A percentile compares a stretch with the other conserved stretches of the same genome.
Conservation (phyloP, 2,329 filamentous ascomycete genomes). For the Kalmusia sp. region DNA sequence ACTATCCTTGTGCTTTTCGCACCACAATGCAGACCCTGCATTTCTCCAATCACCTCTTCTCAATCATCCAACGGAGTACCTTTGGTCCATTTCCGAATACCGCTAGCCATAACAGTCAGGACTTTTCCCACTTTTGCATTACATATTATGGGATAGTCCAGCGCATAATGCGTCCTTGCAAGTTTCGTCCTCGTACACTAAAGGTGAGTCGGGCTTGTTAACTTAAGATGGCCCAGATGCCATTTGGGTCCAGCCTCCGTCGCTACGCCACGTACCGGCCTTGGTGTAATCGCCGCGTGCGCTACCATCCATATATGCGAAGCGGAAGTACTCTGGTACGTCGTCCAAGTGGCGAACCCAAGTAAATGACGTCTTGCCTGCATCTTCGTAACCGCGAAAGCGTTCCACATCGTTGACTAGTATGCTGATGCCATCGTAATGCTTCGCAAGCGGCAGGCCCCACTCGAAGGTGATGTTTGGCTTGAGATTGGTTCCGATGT, state of each 20-base stretch:
- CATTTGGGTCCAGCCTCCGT: conserved; percentile 73
- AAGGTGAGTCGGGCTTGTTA: too few species aligned
- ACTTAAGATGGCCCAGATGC: conserved; percentile 60
- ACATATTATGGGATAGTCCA: too few species aligned
- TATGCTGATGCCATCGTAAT: conserved; percentile 77
- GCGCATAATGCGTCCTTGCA: too few species aligned
- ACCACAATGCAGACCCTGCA: neutral
- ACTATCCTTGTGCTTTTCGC: neutral
- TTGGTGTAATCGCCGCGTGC: conserved; percentile 74
- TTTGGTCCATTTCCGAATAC: neutral
- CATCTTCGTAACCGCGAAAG: conserved; percentile 72
- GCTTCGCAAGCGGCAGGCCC: conserved; percentile 52
- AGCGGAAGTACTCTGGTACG: conserved; percentile 76
- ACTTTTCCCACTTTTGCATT: too few species aligned
- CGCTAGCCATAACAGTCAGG: too few species aligned
- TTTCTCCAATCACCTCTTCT: neutral
- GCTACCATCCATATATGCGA: conserved; percentile 74
- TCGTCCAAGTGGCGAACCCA: conserved; percentile 62
- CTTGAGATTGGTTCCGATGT: conserved; percentile 48
- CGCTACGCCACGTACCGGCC: conserved; percentile 72
- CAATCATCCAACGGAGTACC: neutral
- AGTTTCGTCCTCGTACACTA: too few species aligned
- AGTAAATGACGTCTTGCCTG: conserved; percentile 60
- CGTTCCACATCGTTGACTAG: conserved; percentile 87
- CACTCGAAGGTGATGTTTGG: conserved; percentile 70